Conservation (phyloP, 2,329 filamentous ascomycete genomes). For the Phyllosticta citrichinensis region DNA sequence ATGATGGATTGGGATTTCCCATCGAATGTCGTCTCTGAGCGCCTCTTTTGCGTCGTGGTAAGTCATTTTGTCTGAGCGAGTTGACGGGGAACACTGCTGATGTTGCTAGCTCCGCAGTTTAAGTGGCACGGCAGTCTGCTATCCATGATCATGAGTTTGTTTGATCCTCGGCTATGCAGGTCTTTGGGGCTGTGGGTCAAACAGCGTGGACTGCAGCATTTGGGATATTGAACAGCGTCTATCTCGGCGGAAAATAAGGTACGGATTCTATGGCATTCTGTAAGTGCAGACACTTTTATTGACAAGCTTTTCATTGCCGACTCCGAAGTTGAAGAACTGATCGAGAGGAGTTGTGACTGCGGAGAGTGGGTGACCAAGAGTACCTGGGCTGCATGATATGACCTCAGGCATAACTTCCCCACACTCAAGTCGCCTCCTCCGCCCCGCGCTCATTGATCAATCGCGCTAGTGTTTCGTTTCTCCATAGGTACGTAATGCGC, state of each 20-base stretch:
- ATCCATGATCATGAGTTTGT: background rate
- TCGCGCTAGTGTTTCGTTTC: background rate
- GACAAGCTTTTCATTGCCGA: too few species aligned
- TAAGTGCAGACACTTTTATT: too few species aligned
- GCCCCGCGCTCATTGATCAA: background rate
- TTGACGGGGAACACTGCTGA: background rate
- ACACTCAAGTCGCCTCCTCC: background rate
- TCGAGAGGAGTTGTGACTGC: too few species aligned
- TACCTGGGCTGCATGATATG: background rate
- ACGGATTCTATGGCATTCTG: too few species aligned
- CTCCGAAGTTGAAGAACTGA: too few species aligned
- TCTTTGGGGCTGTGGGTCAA: background rate
- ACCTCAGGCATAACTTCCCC: background rate
- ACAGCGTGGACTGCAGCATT: background rate
- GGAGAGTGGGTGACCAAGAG: too few species aligned
- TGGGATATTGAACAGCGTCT: background rate
- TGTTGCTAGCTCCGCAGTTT: background rate
- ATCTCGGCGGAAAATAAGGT: background rate
- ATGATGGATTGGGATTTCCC: slow-evolving; percentile 24
- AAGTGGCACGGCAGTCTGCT: background rate
- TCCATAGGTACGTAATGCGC: background rate
- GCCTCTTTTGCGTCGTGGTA: background rate
- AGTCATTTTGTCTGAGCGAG: background rate
- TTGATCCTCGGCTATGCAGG: background rate
- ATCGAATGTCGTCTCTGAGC: slow-evolving; percentile 15